Evolutionary conservation across 192 early-diverging fungal genomes (phyloP).

Genomic region (Entomortierella chlamydospora): DNA sequence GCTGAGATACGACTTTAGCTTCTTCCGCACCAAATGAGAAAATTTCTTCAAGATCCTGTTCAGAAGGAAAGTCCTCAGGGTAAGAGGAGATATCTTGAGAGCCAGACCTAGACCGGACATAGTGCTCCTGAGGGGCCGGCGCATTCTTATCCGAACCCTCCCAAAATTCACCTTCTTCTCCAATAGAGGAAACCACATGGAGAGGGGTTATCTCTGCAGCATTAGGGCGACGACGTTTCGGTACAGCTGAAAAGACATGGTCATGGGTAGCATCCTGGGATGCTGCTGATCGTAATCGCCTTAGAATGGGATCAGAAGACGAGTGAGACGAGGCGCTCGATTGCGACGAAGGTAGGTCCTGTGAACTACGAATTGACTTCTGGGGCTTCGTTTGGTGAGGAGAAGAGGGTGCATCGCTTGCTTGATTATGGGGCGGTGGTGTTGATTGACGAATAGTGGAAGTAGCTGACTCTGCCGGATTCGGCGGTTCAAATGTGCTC

Average conservation of each 20-base stretch:
- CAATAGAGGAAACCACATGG: slow-evolving; percentile 23
- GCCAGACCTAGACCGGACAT: slow-evolving; percentile 13
- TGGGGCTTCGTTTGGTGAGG: neutral
- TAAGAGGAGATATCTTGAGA: slow-evolving; percentile 34
- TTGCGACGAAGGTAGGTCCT: slow-evolving; percentile 26
- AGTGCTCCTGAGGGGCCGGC: neutral
- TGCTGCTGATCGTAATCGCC: slow-evolving; percentile 6
- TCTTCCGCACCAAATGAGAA: neutral
- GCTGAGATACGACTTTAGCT: neutral
- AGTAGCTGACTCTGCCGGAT: no score
- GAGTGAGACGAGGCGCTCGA: slow-evolving; percentile 2
- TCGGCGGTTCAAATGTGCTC: no score
- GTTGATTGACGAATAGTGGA: neutral
- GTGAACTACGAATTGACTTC: neutral
- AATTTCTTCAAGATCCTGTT: slow-evolving; percentile 5
- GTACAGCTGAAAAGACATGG: neutral
- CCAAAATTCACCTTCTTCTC: slow-evolving; percentile 31
- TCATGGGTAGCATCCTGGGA: neutral
- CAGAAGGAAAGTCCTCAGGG: slow-evolving; percentile 6
- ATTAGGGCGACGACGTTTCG: neutral
- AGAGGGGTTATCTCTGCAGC: neutral
- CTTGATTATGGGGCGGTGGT: neutral
- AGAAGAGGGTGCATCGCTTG: neutral
- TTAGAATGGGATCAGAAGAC: neutral
- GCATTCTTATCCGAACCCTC: slow-evolving; percentile 3